Conservation (phyloP, 1,284 basidiomycete genomes). For the Puccinia coronata region DNA sequence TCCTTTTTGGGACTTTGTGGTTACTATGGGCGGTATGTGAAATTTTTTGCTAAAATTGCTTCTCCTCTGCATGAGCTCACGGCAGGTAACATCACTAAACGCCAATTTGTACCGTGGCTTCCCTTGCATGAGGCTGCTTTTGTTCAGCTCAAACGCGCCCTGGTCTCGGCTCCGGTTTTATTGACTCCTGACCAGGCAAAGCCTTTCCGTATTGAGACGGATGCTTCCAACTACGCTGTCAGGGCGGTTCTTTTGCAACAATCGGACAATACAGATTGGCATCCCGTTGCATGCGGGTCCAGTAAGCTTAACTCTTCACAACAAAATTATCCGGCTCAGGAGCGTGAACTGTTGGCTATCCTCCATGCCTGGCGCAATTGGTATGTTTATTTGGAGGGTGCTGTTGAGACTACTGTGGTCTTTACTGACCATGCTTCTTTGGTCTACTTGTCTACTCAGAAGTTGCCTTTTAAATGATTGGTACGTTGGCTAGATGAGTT, state of each 20-base stretch:
- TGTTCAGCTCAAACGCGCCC: neutral
- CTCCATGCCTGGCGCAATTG: slow-evolving; percentile 8
- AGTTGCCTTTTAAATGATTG: neutral
- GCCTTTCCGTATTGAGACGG: neutral
- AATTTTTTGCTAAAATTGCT: slow-evolving; percentile 19
- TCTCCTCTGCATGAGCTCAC: too few relatives aligned
- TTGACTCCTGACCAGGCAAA: too few relatives aligned
- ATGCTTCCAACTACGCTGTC: too few relatives aligned
- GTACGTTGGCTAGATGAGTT: neutral
- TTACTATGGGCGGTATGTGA: slow-evolving; percentile 16
- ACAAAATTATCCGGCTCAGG: neutral
- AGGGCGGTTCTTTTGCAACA: neutral
- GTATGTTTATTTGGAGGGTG: slow-evolving; percentile 4
- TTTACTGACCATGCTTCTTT: too few relatives aligned
- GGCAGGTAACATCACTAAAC: slow-evolving; percentile 15
- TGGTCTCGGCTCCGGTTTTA: too few relatives aligned
- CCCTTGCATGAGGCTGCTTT: neutral
- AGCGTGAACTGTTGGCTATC: too few relatives aligned
- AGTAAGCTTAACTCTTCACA: slow-evolving; percentile 8
- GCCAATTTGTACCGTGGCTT: neutral
- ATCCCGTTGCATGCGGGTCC: slow-evolving; percentile 17
- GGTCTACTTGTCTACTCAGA: neutral
- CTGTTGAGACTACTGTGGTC: neutral
- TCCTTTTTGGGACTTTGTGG: slow-evolving; percentile 25
- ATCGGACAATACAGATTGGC: neutral